phyloP scores from a whole-genome alignment of 2,329 filamentous ascomycete genomes.

The Sordariomycetes sp. region DNA sequence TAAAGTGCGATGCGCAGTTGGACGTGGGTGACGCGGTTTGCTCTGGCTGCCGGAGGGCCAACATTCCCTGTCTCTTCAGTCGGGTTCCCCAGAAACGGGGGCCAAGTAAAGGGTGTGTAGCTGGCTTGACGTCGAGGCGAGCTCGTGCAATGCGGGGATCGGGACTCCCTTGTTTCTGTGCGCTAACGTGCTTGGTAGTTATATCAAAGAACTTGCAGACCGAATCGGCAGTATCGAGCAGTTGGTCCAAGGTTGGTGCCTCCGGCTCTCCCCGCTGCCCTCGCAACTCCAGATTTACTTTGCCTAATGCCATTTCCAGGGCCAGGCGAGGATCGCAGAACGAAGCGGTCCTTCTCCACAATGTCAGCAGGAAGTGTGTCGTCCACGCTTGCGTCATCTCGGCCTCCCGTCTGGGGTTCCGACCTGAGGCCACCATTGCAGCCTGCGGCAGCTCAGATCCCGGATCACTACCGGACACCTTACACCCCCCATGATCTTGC shows the following conservation, averaged over 20 bases:
- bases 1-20: constrained; percentile 72
- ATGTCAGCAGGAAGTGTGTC: constrained; percentile 15
- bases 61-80: constrained; percentile 72
- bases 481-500: constrained; percentile 29
- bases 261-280: background rate
- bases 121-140: background rate
- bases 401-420: constrained; percentile 31
- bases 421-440: constrained; percentile 31
- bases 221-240: constrained; percentile 73
- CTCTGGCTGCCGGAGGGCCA: constrained; percentile 66
- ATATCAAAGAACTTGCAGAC: constrained; percentile 86
- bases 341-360: constrained; percentile 21
- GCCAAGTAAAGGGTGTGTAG: constrained; percentile 67
- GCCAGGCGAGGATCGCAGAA: constrained; percentile 9
- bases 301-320: constrained; percentile 2
- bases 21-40: constrained; percentile 63
- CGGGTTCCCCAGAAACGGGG: constrained; percentile 79
- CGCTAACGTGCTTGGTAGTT: constrained; percentile 30
- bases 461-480: constrained; percentile 11
- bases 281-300: background rate
- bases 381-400: constrained; percentile 22
- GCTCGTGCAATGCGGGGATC: background rate
- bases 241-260: constrained; percentile 29
- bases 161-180: constrained; percentile 3
- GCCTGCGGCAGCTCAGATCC: constrained; percentile 19